These are phyloP conservation scores for Lepidopterella palustris DNA, from an alignment of 495 filamentous ascomycete species.

Conservation along the genomic window DNA sequence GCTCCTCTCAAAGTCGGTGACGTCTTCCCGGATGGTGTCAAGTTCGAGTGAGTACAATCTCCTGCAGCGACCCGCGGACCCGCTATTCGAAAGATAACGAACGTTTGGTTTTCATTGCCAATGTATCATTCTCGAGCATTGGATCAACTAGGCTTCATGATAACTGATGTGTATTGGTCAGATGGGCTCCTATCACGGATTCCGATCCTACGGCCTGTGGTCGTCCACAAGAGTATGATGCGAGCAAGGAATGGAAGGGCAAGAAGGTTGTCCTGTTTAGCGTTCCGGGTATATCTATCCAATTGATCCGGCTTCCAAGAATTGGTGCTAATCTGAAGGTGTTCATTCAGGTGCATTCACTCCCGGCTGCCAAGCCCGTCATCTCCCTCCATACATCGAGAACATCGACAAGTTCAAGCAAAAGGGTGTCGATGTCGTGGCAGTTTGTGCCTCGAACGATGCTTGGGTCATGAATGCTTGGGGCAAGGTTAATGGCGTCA, in stretches of 20 bases:
- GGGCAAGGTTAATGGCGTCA: conserved; percentile 87
- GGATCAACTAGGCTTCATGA: background rate
- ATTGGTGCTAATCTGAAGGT: conserved; percentile 18
- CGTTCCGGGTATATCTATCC: conserved; percentile 57
- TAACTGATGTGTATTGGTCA: conserved; percentile 14
- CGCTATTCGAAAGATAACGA: no score
- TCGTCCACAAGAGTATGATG: conserved; percentile 70
- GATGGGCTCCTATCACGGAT: conserved; percentile 38
- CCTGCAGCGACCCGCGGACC: background rate
- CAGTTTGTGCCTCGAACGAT: conserved; percentile 86
- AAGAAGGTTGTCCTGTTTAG: conserved; percentile 91
- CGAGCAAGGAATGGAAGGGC: conserved; percentile 75
- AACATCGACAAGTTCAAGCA: conserved; percentile 63
- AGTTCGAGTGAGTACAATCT: conserved; percentile 55
- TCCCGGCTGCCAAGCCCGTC: conserved; percentile 79
- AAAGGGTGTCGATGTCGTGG: conserved; percentile 82
- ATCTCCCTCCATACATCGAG: conserved; percentile 80
- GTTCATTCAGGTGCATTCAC: conserved; percentile 74
- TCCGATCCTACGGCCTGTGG: conserved; percentile 59
- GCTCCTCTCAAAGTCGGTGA: conserved; percentile 71
- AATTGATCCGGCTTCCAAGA: no score
- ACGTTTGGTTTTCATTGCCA: conserved; percentile 24
- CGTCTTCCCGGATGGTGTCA: conserved; percentile 70
- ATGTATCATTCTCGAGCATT: background rate
- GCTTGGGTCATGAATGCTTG: conserved; percentile 90